Base-by-base conservation (phyloP, 1,284 basidiomycete genomes). In the Ustilago loliicola region DNA sequence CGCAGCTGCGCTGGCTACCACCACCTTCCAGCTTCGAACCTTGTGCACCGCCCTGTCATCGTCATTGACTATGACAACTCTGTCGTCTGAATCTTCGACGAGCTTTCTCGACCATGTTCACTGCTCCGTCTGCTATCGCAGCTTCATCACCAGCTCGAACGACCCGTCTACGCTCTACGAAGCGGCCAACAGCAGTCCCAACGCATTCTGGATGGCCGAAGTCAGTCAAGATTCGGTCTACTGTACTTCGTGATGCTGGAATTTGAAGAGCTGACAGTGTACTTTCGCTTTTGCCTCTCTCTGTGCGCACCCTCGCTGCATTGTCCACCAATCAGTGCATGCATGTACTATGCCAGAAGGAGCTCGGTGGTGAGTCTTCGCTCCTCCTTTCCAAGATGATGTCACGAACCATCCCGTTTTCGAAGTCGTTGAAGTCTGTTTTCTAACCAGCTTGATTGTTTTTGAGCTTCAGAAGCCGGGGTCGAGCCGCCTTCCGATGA, bases 121-220 rank as follows among this genome's bases (percentile, higher is more conserved):
- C 29, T 78, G 76, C 27, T 62, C 50, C 21, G 61, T 68, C 10
- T 78, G 76, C 53, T 61, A 68, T 51, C 50, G 53, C 19, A 61
- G 30, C 38, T 60, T 57, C 11, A 2, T 51, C 13, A 2, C 38
- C 0, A 56, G n/a, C 13, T 47, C 60, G 0, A 34, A 25, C 23
- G 48, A 53, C 11, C 2, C 50, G 8, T 34, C 27, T 0, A 38
- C 47, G 19, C 6, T 29, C 27, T 3, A 42, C 2, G 19, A n/a
- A 27, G 11, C 42, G 6, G 32, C 23, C 1, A 42, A 11, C 3
- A 27, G 21, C 7, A 21, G 5, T 2, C 34, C 54, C 15, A 38
- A 58, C 5, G 47, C 65, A 21, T 75, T 78, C 34, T 78, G 72
- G 72, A 52, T 78, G 13, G 61, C 63, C n/a, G 62, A 74, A 52